These are phyloP conservation scores for Barnettozyma vustinii DNA, from an alignment of 805 yeast genomes.

Conservation along the genomic window DNA sequence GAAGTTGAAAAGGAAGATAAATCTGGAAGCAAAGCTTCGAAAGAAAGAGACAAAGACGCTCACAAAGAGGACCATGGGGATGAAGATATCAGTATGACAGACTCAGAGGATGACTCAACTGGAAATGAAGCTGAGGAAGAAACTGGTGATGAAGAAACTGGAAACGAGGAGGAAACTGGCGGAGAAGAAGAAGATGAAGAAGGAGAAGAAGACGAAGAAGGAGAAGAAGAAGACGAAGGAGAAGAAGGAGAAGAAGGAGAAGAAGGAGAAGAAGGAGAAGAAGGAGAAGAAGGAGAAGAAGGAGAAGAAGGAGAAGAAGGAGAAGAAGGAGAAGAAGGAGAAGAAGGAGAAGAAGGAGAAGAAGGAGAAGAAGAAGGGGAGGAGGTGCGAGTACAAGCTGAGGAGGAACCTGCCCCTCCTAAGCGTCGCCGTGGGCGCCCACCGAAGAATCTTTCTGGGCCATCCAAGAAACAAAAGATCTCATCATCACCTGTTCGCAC, in stretches of 20 bases:
- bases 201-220: slow-evolving; percentile 5
- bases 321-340: neutral
- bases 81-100: slow-evolving; percentile 5
- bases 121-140: slow-evolving; percentile 5
- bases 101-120: slow-evolving; percentile 10
- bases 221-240: slow-evolving; percentile 1
- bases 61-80: slow-evolving; percentile 13
- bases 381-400: slow-evolving; percentile 7
- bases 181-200: slow-evolving; percentile 3
- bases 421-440: slow-evolving; percentile 9
- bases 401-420: slow-evolving; percentile 6
- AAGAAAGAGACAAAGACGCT: slow-evolving; percentile 5
- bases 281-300: slow-evolving; percentile 14
- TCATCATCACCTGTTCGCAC: slow-evolving; percentile 5
- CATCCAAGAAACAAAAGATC: neutral
- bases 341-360: slow-evolving; percentile 1
- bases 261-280: slow-evolving; percentile 16
- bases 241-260: slow-evolving; percentile 9
- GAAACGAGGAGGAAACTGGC: slow-evolving; percentile 1
- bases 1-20: neutral
- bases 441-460: neutral
- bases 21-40: slow-evolving; percentile 32
- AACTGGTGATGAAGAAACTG: slow-evolving; percentile 2
- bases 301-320: slow-evolving; percentile 8
- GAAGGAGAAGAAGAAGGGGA: slow-evolving; percentile 4